These are phyloP conservation scores for Leishmania guyanensis DNA, from an alignment of 208 protist species.

Conservation along the genomic window DNA sequence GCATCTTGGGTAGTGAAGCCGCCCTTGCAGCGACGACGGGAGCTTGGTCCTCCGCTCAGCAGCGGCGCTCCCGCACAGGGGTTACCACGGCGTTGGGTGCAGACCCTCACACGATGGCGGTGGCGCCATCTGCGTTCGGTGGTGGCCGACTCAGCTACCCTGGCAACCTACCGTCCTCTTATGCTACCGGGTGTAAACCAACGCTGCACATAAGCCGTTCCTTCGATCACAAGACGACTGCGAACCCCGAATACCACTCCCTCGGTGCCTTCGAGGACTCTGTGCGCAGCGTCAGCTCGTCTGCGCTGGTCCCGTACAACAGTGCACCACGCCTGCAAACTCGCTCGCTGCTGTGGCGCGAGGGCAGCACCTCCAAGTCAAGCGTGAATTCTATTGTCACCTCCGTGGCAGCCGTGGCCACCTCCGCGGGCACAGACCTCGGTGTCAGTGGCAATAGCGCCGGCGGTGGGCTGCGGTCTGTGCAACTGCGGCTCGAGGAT, in stretches of 20 bases:
- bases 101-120: neutral
- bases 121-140: neutral
- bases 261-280: conserved; percentile 24
- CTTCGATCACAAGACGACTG: conserved; percentile 34
- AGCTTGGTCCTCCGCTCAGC: neutral
- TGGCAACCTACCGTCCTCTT: conserved; percentile 21
- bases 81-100: neutral
- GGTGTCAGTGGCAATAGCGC: neutral
- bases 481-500: conserved; percentile 8
- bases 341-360: conserved; percentile 13
- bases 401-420: neutral
- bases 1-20: neutral
- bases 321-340: neutral
- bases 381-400: conserved; percentile 18
- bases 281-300: conserved; percentile 25
- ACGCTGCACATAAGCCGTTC: conserved; percentile 32
- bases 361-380: conserved; percentile 4
- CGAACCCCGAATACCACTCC: conserved; percentile 31
- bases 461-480: conserved; percentile 4
- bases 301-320: conserved; percentile 1
- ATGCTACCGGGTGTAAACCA: conserved; percentile 22
- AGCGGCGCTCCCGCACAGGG: conserved; percentile 2
- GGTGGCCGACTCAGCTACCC: conserved; percentile 12
- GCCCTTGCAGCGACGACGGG: neutral
- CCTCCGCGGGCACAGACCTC: conserved; percentile 3